These are phyloP conservation scores for Aphanomyces astaci DNA, from an alignment of 352 stramenopile species.

Conservation along the genomic window DNA sequence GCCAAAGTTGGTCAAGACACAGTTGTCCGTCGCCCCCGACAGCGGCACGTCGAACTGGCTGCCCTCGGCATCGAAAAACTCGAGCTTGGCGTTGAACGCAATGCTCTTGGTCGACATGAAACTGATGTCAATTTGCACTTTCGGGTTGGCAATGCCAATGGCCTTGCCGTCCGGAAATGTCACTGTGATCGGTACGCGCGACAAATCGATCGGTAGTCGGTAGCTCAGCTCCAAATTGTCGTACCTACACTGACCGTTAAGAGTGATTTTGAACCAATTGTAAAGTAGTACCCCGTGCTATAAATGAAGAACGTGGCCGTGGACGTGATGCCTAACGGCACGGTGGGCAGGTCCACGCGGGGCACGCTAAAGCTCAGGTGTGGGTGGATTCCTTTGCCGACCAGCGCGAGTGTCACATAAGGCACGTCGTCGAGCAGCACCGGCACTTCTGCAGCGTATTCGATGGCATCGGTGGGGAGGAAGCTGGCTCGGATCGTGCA, in stretches of 20 bases:
- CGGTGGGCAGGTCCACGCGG: constrained; percentile 79
- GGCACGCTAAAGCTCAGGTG: constrained; percentile 86
- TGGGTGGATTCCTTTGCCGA: constrained; percentile 84
- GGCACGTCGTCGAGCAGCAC: constrained; percentile 56
- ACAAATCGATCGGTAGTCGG: constrained; percentile 59
- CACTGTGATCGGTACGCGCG: constrained; percentile 73
- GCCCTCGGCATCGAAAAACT: constrained; percentile 89
- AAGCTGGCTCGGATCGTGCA: constrained; percentile 82
- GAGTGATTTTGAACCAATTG: too few relatives aligned
- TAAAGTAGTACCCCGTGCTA: constrained; percentile 67
- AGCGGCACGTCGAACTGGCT: constrained; percentile 81
- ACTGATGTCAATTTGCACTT: constrained; percentile 74
- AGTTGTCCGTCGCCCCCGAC: constrained; percentile 86
- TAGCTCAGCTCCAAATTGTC: constrained; percentile 86
- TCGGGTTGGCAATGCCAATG: constrained; percentile 72
- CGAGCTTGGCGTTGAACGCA: constrained; percentile 85
- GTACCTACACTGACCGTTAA: too few relatives aligned
- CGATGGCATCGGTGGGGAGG: constrained; percentile 56
- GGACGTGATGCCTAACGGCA: constrained; percentile 77
- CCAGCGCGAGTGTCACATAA: constrained; percentile 77
- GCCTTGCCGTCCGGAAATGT: constrained; percentile 85
- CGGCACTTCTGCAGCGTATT: constrained; percentile 73
- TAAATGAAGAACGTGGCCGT: constrained; percentile 60
- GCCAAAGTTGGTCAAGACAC: constrained; percentile 81
- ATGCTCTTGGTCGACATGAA: constrained; percentile 81